phyloP scores from a whole-genome alignment of 78 protist species.

The Dictyostelium brefeldianum region DNA sequence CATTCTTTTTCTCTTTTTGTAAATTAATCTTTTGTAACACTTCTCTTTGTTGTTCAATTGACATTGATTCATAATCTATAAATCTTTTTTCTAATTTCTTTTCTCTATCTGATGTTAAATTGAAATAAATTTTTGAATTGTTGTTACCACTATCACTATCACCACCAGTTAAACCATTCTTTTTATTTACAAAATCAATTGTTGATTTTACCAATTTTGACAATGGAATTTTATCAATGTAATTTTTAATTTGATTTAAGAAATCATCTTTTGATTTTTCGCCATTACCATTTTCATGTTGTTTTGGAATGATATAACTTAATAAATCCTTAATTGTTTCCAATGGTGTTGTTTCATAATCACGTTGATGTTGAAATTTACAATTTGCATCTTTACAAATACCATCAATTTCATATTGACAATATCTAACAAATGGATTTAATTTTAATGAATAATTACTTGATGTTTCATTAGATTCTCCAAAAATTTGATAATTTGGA shows the following conservation, averaged over 20 bases:
- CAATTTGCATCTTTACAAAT: conserved; percentile 33
- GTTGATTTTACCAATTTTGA: neutral
- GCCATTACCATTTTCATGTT: neutral
- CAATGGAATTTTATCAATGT: neutral
- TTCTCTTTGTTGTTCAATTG: neutral
- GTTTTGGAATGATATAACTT: neutral
- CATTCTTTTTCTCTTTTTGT: neutral
- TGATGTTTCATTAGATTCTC: neutral
- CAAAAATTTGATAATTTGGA: neutral
- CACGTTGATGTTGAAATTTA: conserved; percentile 50
- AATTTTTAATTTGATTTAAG: neutral
- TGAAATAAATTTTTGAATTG: neutral
- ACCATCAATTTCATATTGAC: conserved; percentile 76
- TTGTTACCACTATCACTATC: neutral
- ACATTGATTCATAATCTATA: neutral
- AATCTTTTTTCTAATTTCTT: neutral
- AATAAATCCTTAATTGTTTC: conserved; percentile 48
- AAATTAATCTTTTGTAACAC: neutral
- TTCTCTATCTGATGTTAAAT: neutral
- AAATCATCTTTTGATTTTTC: neutral
- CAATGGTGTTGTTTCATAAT: conserved; percentile 16
- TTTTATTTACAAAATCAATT: neutral
- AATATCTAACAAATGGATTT: conserved; percentile 29
- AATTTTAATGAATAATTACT: conserved; percentile 29
- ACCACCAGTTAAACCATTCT: neutral